Evolutionary conservation across 1,139 yeast genomes (phyloP).

Genomic region (Yamadazyma sp.): DNA sequence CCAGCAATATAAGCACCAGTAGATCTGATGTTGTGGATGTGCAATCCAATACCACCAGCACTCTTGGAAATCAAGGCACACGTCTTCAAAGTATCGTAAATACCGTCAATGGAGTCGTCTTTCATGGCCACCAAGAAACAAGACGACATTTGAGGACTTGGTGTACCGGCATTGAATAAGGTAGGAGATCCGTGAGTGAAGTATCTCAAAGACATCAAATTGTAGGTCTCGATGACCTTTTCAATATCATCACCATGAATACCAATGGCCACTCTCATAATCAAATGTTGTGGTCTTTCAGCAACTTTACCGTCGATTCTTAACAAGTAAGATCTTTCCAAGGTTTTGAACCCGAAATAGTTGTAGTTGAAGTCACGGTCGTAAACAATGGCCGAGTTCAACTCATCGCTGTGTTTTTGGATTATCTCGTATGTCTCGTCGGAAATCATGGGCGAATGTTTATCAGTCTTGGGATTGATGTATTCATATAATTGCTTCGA

Average conservation of each 20-base stretch:
- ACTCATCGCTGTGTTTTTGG: slow-evolving; percentile 61
- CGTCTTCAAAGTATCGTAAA: slow-evolving; percentile 80
- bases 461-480: slow-evolving; percentile 70
- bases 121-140: slow-evolving; percentile 88
- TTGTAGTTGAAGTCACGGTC: slow-evolving; percentile 83
- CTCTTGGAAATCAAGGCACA: slow-evolving; percentile 86
- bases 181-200: slow-evolving; percentile 93
- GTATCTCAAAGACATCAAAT: slow-evolving; percentile 78
- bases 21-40: slow-evolving; percentile 79
- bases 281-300: slow-evolving; percentile 88
- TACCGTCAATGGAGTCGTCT: slow-evolving; percentile 89
- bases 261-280: slow-evolving; percentile 88
- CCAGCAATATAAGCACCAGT: slow-evolving; percentile 88
- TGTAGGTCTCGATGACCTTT: slow-evolving; percentile 74
- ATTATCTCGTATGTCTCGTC: slow-evolving; percentile 67
- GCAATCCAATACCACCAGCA: slow-evolving; percentile 90
- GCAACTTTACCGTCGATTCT: slow-evolving; percentile 72
- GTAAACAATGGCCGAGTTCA: slow-evolving; percentile 77
- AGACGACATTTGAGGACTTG: slow-evolving; percentile 82
- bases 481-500: slow-evolving; percentile 65
- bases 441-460: slow-evolving; percentile 78
- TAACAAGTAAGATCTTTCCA: slow-evolving; percentile 79
- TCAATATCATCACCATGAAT: slow-evolving; percentile 77
- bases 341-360: slow-evolving; percentile 84
- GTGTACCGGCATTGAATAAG: slow-evolving; percentile 86